Percentiles rank a stretch among this genome's conserved stretches.
These are phyloP conservation scores for Spergularia marina DNA, from an alignment of 148 eudicot genomes.

Conservation along the genomic window DNA sequence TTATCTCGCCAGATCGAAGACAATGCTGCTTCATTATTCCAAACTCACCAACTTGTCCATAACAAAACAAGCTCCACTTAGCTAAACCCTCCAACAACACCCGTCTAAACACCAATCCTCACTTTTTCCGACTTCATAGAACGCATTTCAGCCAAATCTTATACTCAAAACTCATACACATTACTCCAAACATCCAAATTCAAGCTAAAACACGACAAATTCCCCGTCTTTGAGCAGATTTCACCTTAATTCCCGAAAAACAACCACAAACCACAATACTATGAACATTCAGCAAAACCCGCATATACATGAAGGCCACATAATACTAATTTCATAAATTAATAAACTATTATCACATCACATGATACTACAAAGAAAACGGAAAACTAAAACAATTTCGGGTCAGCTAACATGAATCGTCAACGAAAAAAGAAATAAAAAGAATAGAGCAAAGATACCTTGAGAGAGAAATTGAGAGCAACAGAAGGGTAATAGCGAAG, in stretches of 20 bases:
- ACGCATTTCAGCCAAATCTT: too few species aligned
- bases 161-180: too few species aligned
- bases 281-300: conserved; percentile 5
- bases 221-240: neutral
- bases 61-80: too few species aligned
- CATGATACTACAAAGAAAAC: neutral
- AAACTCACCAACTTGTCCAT: too few species aligned
- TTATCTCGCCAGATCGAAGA: too few species aligned
- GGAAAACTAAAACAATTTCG: neutral
- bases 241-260: neutral
- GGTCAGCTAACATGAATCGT: too few species aligned
- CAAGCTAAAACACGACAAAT: neutral
- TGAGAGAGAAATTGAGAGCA: conserved; percentile 94
- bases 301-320: neutral
- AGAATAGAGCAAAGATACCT: conserved; percentile 41
- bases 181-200: neutral
- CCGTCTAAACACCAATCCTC: too few species aligned
- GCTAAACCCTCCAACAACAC: too few species aligned
- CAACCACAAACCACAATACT: neutral
- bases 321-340: neutral
- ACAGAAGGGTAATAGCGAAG: conserved; percentile 94
- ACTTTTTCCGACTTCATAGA: too few species aligned
- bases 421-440: neutral
- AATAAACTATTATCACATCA: neutral
- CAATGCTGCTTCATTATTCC: too few species aligned